Evolutionary conservation across 2,329 filamentous ascomycete genomes (phyloP).

Genomic region (Aspergillus proliferans): DNA sequence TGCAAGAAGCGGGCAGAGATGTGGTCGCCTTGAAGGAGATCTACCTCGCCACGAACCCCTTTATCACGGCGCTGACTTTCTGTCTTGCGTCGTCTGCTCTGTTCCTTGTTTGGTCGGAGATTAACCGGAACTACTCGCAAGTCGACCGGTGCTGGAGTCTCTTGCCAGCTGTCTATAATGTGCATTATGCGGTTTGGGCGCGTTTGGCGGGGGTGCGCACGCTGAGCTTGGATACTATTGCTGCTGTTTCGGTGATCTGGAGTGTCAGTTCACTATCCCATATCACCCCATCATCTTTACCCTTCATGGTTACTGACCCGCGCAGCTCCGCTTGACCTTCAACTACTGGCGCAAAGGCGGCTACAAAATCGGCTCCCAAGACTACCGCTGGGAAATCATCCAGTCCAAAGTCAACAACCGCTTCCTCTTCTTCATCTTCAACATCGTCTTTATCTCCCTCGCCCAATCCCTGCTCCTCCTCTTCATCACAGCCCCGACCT

Average conservation of each 20-base stretch:
- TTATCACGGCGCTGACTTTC: slow-evolving; percentile 67
- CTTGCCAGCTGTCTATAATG: slow-evolving; percentile 77
- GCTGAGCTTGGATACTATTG: slow-evolving; percentile 63
- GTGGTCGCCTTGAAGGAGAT: slow-evolving; percentile 59
- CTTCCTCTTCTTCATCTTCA: slow-evolving; percentile 78
- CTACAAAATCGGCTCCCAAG: slow-evolving; percentile 81
- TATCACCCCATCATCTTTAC: not conserved
- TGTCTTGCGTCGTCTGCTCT: slow-evolving; percentile 58
- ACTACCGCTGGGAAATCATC: slow-evolving; percentile 86
- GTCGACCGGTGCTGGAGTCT: slow-evolving; percentile 90
- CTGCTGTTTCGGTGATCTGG: slow-evolving; percentile 69
- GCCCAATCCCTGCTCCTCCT: slow-evolving; percentile 77
- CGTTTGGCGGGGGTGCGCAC: slow-evolving; percentile 66
- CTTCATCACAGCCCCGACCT: slow-evolving; percentile 71
- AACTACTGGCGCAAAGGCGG: slow-evolving; percentile 97
- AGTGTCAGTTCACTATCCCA: slow-evolving; percentile 51
- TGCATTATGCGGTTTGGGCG: slow-evolving; percentile 79
- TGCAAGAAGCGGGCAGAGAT: slow-evolving; percentile 56
- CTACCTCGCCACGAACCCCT: slow-evolving; percentile 80
- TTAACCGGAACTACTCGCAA: slow-evolving; percentile 95
- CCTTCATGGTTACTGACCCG: slow-evolving; percentile 11
- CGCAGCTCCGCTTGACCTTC: slow-evolving; percentile 72
- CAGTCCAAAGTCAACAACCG: slow-evolving; percentile 61
- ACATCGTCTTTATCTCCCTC: slow-evolving; percentile 82
- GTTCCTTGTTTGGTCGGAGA: slow-evolving; percentile 71